Base-by-base conservation (phyloP, 805 yeast species). In the Priceomyces haplophilus region DNA sequence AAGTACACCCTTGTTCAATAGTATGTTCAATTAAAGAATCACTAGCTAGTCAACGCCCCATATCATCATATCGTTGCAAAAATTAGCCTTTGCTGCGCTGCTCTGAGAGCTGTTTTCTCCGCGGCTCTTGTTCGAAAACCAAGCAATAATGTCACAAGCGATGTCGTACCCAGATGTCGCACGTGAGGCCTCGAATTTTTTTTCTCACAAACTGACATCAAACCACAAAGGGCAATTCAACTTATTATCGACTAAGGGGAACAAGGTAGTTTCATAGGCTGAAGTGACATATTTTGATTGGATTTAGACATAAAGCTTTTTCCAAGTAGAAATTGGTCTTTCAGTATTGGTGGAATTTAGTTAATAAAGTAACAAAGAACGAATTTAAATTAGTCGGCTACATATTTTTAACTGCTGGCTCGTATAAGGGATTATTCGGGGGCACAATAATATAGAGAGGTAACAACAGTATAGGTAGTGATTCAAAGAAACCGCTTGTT, bases 191-290 rank as follows among this genome's bases (percentile, higher is more conserved):
- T 8, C 37, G n/a, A 23, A 23, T 23, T 23, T 36, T 36, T 36
- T 36, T 36, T 36, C 39, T 36, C 39, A 36, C 39, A 36, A 34
- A 36, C 39, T 36, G 39, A 11, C 39, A 36, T 36, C 30, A n/a
- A 15, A 23, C 39, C 39, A 36, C 39, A 36, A 36, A 36, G 30
- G 29, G 20, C 35, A 27, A 27, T n/a, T 11, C 8, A 21, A 10
- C 15, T 27, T 27, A 27, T 27, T 27, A 7, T 4, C n/a, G n/a
- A 27, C 31, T 27, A 27, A 27, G 15, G 31, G 5, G 31, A 27
- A 27, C 24, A n/a, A 5, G 31, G 15, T 27, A 27, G 5, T 27
- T 27, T 27, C 31, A 27, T 27, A 27, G 31, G 31, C 31, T 27
- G 11, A 27, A 15, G 31, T 5, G 31, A 15, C 31, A 27, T 27